These are phyloP conservation scores for Russula brevipes DNA, from an alignment of 768 basidiomycete species.

Conservation along the genomic window DNA sequence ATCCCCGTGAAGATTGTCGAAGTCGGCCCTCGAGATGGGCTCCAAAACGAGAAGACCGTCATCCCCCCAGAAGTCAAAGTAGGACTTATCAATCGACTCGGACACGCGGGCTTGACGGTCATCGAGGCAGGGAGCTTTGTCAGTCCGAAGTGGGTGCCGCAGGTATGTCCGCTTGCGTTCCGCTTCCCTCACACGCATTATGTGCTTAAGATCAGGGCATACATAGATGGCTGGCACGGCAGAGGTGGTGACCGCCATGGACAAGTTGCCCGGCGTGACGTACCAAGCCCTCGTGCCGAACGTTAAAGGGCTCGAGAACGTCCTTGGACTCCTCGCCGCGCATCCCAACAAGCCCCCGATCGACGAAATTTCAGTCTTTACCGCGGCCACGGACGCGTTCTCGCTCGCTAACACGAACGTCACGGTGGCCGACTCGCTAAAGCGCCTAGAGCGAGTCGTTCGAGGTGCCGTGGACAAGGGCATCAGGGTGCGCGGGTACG, in stretches of 20 bases:
- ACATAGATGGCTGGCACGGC: conserved; percentile 89
- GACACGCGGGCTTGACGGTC: conserved; percentile 55
- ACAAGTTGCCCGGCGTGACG: conserved; percentile 49
- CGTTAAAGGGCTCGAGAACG: conserved; percentile 64
- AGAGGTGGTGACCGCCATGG: conserved; percentile 59
- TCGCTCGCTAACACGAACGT: conserved; percentile 80
- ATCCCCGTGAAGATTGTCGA: conserved; percentile 67
- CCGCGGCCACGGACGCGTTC: conserved; percentile 84
- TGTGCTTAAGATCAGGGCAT: background rate
- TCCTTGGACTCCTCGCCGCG: conserved; percentile 51
- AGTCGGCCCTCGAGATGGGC: conserved; percentile 85
- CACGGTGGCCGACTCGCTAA: conserved; percentile 64
- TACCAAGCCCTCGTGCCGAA: conserved; percentile 84
- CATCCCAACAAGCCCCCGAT: conserved; percentile 45
- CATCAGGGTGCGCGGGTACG: conserved; percentile 75
- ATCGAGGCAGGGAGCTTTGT: conserved; percentile 90
- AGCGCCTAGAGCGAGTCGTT: conserved; percentile 56
- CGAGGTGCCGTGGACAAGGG: conserved; percentile 53
- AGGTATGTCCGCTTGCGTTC: conserved; percentile 42
- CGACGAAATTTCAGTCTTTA: conserved; percentile 85
- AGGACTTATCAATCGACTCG: conserved; percentile 73
- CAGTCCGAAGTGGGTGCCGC: conserved; percentile 90
- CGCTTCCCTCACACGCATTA: background rate
- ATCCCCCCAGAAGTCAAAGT: conserved; percentile 72
- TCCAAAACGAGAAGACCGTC: conserved; percentile 80